Percentiles rank a stretch among this genome's conserved stretches.
These are phyloP conservation scores for Jackrogersella minutella DNA, from an alignment of 495 filamentous ascomycete species.

Conservation along the genomic window DNA sequence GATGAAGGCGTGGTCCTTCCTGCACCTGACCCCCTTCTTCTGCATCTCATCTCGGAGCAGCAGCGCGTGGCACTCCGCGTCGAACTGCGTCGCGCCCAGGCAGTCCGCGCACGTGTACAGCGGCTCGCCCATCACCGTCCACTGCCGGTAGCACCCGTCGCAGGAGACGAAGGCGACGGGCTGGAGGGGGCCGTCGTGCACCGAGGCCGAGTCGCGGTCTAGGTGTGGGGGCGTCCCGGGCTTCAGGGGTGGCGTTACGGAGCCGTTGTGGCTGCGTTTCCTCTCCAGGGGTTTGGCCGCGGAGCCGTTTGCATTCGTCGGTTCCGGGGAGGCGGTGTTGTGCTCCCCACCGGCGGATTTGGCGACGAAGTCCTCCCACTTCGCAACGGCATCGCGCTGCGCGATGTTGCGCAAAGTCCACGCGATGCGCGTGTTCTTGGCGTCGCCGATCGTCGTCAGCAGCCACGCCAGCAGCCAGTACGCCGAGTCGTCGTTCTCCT, in stretches of 20 bases:
- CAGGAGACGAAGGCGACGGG: slow-evolving; percentile 33
- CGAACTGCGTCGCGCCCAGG: slow-evolving; percentile 25
- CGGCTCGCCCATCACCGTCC: slow-evolving; percentile 32
- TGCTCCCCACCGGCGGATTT: slow-evolving; percentile 23
- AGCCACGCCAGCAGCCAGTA: slow-evolving; percentile 44
- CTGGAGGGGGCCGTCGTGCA: slow-evolving; percentile 14
- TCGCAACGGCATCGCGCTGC: slow-evolving; percentile 17
- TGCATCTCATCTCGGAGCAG: slow-evolving; percentile 42
- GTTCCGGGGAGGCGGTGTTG: not conserved
- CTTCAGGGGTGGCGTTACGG: no score
- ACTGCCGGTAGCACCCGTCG: slow-evolving; percentile 38
- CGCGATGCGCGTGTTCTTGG: slow-evolving; percentile 31
- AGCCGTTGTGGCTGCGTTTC: not conserved
- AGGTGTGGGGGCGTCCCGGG: no score
- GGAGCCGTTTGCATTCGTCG: not conserved
- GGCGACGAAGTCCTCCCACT: slow-evolving; percentile 51
- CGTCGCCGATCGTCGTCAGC: slow-evolving; percentile 43
- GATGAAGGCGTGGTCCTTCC: slow-evolving; percentile 50
- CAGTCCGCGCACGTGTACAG: slow-evolving; percentile 40
- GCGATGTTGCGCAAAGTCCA: slow-evolving; percentile 38
- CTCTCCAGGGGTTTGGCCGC: no score
- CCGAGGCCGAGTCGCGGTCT: not conserved
- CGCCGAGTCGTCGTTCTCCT: slow-evolving; percentile 52
- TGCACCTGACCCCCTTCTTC: slow-evolving; percentile 43
- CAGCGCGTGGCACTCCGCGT: slow-evolving; percentile 43